Percentiles rank a stretch among this genome's conserved stretches.
These are phyloP conservation scores for Selenicereus undatus DNA, from an alignment of 148 eudicot species.

Conservation along the genomic window DNA sequence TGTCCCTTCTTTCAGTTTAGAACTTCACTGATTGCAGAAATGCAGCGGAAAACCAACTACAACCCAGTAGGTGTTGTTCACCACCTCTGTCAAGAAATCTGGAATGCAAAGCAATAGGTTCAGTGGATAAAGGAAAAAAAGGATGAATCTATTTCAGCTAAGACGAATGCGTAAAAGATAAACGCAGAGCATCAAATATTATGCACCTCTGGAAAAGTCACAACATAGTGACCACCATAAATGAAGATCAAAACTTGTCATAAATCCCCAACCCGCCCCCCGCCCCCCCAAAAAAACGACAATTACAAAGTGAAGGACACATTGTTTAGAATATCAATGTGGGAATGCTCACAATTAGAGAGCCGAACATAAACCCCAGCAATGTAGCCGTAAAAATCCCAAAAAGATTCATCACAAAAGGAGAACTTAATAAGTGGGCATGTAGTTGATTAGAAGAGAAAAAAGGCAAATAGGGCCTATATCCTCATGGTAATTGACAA, in stretches of 20 bases:
- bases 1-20: neutral
- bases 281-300: neutral
- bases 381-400: neutral
- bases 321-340: neutral
- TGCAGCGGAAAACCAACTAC: neutral
- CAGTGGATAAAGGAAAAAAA: conserved; percentile 2
- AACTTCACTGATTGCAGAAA: neutral
- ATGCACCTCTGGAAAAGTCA: neutral
- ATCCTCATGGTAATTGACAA: conserved; percentile 10
- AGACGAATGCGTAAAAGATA: neutral
- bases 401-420: neutral
- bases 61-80: neutral
- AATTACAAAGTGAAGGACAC: neutral
- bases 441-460: conserved; percentile 11
- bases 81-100: conserved; percentile 4
- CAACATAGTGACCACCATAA: neutral
- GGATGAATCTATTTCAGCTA: conserved; percentile 2
- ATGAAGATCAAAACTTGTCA: neutral
- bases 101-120: neutral
- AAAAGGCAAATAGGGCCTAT: conserved; percentile 6
- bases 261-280: neutral
- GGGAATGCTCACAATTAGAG: neutral
- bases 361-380: neutral
- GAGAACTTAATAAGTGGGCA: conserved; percentile 12
- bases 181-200: neutral